phyloP scores from a whole-genome alignment of 164 flowering plant genomes.

The Piper betle region DNA sequence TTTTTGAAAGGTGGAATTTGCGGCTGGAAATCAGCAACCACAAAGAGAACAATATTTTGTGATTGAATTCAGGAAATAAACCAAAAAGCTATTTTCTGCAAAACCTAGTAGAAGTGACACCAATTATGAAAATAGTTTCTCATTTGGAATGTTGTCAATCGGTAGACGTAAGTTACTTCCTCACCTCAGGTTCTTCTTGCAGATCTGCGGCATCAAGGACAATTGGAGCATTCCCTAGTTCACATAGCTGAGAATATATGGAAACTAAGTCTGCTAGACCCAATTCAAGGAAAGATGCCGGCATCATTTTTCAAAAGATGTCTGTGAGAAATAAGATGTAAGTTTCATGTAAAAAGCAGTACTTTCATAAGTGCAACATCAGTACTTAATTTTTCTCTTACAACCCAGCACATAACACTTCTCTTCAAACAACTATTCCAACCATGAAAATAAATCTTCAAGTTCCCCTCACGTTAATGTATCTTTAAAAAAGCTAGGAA shows the following conservation, averaged over 20 bases:
- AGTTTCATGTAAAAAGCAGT: conserved; percentile 1
- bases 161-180: not conserved
- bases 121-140: not conserved
- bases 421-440: too few relatives aligned
- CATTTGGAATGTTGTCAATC: too few relatives aligned
- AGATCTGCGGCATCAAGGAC: conserved; percentile 72
- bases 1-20: not conserved
- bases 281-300: conserved; percentile 64
- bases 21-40: not conserved
- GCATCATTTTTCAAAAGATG: conserved; percentile 72
- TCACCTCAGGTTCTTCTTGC: conserved; percentile 78
- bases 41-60: not conserved
- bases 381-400: not conserved
- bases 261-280: conserved; percentile 57
- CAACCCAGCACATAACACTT: too few relatives aligned
- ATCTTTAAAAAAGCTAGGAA: too few relatives aligned
- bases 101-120: too few relatives aligned
- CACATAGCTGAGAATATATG: conserved; percentile 65
- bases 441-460: too few relatives aligned
- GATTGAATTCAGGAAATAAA: too few relatives aligned
- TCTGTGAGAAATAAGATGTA: conserved; percentile 32
- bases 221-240: conserved; percentile 56
- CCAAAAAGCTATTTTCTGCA: not conserved
- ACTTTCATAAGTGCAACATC: not conserved
- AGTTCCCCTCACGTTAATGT: too few relatives aligned